Conservation (phyloP, 768 basidiomycete genomes). For the Naganishia friedmannii region DNA sequence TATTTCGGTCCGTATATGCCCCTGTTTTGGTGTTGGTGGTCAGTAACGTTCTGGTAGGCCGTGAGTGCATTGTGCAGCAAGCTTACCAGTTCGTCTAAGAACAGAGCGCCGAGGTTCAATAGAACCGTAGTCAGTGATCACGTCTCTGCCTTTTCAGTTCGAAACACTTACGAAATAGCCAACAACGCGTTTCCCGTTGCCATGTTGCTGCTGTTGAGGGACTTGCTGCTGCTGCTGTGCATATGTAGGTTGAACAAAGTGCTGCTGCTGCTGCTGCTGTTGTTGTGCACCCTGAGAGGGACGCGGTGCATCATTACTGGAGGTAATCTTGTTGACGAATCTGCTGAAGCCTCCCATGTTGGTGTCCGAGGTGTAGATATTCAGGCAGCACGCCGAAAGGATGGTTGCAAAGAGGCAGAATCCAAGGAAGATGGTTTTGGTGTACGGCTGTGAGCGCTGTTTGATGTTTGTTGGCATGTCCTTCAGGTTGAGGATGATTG, state of each 20-base stretch:
- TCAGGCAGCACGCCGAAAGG: conserved; percentile 16
- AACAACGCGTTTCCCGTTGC: conserved; percentile 24
- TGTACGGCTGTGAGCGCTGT: background rate
- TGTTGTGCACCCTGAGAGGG: background rate
- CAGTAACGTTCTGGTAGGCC: background rate
- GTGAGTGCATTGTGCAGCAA: background rate
- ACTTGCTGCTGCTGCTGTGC: background rate
- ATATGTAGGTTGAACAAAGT: background rate
- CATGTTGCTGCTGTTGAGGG: background rate
- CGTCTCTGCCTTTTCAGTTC: background rate
- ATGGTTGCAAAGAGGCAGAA: conserved; percentile 12
- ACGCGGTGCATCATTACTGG: background rate
- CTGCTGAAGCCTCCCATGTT: conserved; percentile 14
- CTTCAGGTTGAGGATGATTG: background rate
- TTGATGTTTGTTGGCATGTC: background rate
- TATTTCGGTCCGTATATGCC: conserved; percentile 94
- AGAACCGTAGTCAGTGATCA: background rate
- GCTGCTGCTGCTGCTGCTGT: background rate
- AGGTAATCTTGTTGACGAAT: conserved; percentile 17
- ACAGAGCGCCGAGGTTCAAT: background rate
- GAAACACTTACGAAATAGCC: conserved; percentile 30
- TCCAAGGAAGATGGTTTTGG: background rate
- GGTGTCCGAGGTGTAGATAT: background rate
- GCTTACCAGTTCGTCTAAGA: background rate
- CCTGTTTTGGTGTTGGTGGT: conserved; percentile 53